These are phyloP conservation scores for Blastobotrys illinoisensis DNA, from an alignment of 1,139 yeast genomes.

Conservation along the genomic window DNA sequence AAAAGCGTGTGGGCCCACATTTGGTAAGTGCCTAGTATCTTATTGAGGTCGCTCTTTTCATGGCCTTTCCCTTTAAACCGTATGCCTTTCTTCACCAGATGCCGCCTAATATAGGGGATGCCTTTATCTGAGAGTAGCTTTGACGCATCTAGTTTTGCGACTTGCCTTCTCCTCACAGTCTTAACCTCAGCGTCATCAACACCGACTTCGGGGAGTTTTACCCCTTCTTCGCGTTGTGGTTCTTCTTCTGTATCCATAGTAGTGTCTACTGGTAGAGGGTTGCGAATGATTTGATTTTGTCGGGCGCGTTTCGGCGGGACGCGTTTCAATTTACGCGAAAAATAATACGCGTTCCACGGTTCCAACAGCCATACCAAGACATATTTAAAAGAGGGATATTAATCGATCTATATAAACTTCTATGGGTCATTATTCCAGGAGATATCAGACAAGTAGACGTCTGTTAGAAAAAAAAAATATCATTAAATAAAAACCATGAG, in stretches of 20 bases:
- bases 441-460: too few species aligned
- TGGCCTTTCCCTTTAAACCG: conserved; percentile 37
- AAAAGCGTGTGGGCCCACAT: conserved; percentile 79
- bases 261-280: neutral
- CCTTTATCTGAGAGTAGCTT: conserved; percentile 33
- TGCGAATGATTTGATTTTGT: neutral
- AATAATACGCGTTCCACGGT: neutral
- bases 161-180: conserved; percentile 21
- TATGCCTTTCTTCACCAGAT: conserved; percentile 23
- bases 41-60: conserved; percentile 41
- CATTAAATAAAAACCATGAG: conserved; percentile 22
- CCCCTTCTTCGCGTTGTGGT: neutral
- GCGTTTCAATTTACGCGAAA: neutral
- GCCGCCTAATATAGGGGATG: conserved; percentile 28
- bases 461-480: too few species aligned
- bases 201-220: neutral
- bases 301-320: neutral
- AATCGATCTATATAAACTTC: too few species aligned
- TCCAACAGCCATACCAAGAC: neutral
- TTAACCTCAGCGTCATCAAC: conserved; percentile 32
- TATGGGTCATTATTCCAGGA: too few species aligned
- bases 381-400: neutral
- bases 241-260: neutral
- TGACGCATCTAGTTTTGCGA: conserved; percentile 35
- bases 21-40: conserved; percentile 62